Evolutionary conservation across 768 basidiomycete genomes (phyloP).

Genomic region (Mycena kentingensis): DNA sequence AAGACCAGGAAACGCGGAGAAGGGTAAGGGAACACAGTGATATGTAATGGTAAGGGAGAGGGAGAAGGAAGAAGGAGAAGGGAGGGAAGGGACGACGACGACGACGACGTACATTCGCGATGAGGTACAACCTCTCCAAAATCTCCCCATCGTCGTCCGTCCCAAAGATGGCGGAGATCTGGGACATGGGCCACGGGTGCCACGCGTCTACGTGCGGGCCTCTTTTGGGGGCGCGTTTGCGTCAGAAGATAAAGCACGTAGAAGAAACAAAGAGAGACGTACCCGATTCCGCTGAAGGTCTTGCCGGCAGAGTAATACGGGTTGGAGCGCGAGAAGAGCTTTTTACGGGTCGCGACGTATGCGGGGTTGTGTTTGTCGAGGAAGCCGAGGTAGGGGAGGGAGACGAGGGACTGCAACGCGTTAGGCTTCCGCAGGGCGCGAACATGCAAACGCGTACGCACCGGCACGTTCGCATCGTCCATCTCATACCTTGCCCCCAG

Average conservation of each 20-base stretch:
- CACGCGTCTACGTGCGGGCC: slow-evolving; percentile 75
- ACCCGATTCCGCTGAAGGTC: slow-evolving; percentile 73
- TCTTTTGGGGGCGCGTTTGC: slow-evolving; percentile 43
- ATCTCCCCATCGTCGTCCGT: slow-evolving; percentile 75
- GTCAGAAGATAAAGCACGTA: neutral
- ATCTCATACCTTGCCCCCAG: slow-evolving; percentile 74
- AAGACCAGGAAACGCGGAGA: too few species aligned
- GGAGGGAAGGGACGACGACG: too few species aligned
- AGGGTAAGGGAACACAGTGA: too few species aligned
- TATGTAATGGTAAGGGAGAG: neutral
- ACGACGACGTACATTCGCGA: slow-evolving; percentile 73
- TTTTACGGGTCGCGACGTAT: slow-evolving; percentile 65
- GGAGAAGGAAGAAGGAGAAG: neutral
- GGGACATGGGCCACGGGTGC: slow-evolving; percentile 86
- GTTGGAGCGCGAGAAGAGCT: slow-evolving; percentile 62
- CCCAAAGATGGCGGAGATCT: slow-evolving; percentile 72
- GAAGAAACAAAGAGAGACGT: slow-evolving; percentile 24
- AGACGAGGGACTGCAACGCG: slow-evolving; percentile 61
- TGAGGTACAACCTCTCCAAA: slow-evolving; percentile 56
- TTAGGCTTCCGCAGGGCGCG: neutral
- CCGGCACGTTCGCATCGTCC: slow-evolving; percentile 87
- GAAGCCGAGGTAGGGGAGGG: slow-evolving; percentile 80
- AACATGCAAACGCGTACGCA: slow-evolving; percentile 34
- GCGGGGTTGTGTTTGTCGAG: slow-evolving; percentile 57
- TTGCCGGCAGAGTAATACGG: slow-evolving; percentile 70